Base-by-base conservation (phyloP, 495 filamentous ascomycete species). In the Aspergillus biplanus region DNA sequence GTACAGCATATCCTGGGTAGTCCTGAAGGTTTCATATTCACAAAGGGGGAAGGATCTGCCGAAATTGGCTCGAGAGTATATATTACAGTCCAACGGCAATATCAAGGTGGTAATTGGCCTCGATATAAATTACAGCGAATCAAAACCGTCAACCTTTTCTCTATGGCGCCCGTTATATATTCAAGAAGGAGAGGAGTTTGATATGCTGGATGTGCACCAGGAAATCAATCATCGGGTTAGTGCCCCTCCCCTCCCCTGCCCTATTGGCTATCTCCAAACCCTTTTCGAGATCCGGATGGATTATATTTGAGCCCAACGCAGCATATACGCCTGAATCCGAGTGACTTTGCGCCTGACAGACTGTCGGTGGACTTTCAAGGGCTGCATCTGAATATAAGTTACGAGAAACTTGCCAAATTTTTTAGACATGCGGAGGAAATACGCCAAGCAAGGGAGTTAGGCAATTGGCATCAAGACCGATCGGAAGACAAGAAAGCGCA, bases 51-150 rank as follows among this genome's bases (percentile, higher is more conserved):
- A 58, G 18, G 44, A 47, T 31, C 35, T 58, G 12, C 8, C 4
- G 13, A 56, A 56, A 33, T 15, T 56, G 7, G 53, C 53, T 16
- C 32, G 53, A 5, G 53, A 56, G 7, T 56, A 56, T 56, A 56
- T 39, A 7, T 5, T 34, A 15, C 27, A 35, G 27, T 56, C 53
- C 9, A 39, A 56, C 13, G 53, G 53, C 4, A 56, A 35, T 39
- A 56, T 56, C 16, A 34, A 56, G 5, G 33, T 56, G 8, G 53
- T 56, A 5, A 39, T 56, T 35, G 53, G 53, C 6, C 7, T 56
- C 32, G 53, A 56, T 56, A 18, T 56, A 1, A 56, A 33, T 15
- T 56, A 56, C n/a, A 31, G 37, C 7, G 37, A 56, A 39, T 7
- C 9, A 13, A 37, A 34, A 7, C 15, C 4, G 16, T 35, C 53